Conservation (phyloP, 179 eudicot genomes). For the Amaranthus tricolor region DNA sequence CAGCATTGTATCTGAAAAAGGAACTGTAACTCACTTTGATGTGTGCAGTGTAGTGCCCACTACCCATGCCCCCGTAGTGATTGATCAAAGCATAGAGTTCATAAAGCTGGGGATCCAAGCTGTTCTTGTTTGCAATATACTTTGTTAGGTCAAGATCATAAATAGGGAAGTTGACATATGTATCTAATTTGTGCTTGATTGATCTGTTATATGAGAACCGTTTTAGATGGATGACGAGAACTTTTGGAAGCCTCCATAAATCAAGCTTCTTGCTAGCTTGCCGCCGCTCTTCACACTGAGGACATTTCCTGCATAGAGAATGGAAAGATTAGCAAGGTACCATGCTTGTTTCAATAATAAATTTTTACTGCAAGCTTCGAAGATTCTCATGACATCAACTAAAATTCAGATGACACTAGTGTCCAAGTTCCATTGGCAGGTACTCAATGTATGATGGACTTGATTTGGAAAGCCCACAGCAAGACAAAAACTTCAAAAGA, state of each 20-base stretch:
- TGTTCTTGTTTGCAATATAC: constrained; percentile 83
- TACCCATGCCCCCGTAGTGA: constrained; percentile 96
- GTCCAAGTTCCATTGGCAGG: too few species aligned
- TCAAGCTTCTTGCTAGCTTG: constrained; percentile 97
- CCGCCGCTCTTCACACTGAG: constrained; percentile 84
- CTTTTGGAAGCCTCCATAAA: constrained; percentile 98
- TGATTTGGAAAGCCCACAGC: too few species aligned
- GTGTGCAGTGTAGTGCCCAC: constrained; percentile 97
- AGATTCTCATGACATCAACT: too few species aligned
- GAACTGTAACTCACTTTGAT: constrained; percentile 66
- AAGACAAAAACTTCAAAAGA: too few species aligned
- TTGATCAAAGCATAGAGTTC: constrained; percentile 91
- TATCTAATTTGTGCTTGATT: constrained; percentile 87
- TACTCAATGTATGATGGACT: too few species aligned
- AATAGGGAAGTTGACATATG: constrained; percentile 86
- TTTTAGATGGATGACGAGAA: constrained; percentile 88
- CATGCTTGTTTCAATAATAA: too few species aligned
- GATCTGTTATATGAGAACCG: constrained; percentile 94
- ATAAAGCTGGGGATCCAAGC: constrained; percentile 64
- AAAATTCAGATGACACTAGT: too few species aligned
- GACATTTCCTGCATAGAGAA: constrained; percentile 67
- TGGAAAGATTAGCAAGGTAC: neutral
- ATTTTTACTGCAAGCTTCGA: too few species aligned
- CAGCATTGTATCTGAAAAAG: neutral
- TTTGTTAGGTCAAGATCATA: constrained; percentile 84